Conservation (phyloP, 2,329 filamentous ascomycete genomes). For the Orbilia blumenaviensis region DNA sequence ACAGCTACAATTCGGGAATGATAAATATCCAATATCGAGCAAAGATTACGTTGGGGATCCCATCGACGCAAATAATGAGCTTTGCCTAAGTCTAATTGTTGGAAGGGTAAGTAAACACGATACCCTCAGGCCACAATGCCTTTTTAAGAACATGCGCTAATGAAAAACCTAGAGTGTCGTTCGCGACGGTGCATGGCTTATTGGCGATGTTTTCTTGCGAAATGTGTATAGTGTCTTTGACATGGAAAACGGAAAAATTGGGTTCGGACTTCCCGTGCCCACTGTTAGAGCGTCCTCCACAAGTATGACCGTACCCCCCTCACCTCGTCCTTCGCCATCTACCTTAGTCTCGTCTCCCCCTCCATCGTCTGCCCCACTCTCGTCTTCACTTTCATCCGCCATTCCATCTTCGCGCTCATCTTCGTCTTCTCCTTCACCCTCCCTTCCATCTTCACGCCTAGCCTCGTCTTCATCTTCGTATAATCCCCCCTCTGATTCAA, state of each 20-base stretch:
- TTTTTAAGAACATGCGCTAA: not conserved
- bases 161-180: constrained; percentile 25
- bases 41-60: constrained; percentile 73
- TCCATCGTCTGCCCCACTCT: too few relatives aligned
- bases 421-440: too few relatives aligned
- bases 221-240: constrained; percentile 91
- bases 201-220: constrained; percentile 86
- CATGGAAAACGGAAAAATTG: constrained; percentile 72
- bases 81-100: constrained; percentile 61
- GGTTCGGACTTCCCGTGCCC: constrained; percentile 60
- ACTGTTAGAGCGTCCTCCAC: not conserved
- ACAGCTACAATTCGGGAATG: constrained; percentile 73
- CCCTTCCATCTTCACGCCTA: too few relatives aligned
- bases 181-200: constrained; percentile 69
- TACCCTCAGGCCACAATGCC: not conserved
- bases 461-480: not conserved
- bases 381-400: too few relatives aligned
- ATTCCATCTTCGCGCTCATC: too few relatives aligned
- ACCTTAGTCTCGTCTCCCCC: too few relatives aligned
- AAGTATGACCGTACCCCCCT: constrained; percentile 26
- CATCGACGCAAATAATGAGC: constrained; percentile 57
- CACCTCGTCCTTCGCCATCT: not conserved
- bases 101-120: constrained; percentile 43
- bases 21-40: constrained; percentile 72
- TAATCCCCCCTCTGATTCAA: not conserved